A percentile compares a stretch with the other conserved stretches of the same genome.
Evolutionary conservation across 2,329 filamentous ascomycete genomes (phyloP).

Genomic region (Calonectria honghensis): DNA sequence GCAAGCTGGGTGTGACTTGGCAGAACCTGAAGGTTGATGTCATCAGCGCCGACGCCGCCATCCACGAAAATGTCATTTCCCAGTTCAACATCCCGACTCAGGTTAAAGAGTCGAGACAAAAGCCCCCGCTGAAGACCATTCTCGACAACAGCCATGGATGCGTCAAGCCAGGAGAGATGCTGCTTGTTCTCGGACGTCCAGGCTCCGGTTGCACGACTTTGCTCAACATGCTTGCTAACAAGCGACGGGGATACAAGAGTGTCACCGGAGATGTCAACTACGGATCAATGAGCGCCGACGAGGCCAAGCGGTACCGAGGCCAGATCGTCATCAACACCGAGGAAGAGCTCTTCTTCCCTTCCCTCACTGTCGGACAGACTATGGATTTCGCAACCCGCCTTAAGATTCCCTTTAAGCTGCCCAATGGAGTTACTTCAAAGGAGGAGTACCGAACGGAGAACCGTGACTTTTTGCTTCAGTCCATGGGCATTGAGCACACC

Average conservation of each 20-base stretch:
- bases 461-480: conserved; percentile 73
- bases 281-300: conserved; percentile 70
- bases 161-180: conserved; percentile 83
- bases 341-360: conserved; percentile 79
- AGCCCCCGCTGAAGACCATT: conserved; percentile 78
- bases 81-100: conserved; percentile 74
- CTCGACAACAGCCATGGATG: conserved; percentile 80
- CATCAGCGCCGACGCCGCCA: conserved; percentile 75
- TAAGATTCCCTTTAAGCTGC: conserved; percentile 72
- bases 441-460: conserved; percentile 68
- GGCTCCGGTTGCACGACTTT: conserved; percentile 83
- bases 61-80: conserved; percentile 79
- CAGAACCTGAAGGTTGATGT: conserved; percentile 78
- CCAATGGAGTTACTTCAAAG: conserved; percentile 62
- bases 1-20: conserved; percentile 79
- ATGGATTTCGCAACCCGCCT: conserved; percentile 80
- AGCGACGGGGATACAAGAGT: conserved; percentile 74
- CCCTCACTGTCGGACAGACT: conserved; percentile 82
- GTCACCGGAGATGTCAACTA: conserved; percentile 77
- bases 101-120: conserved; percentile 71
- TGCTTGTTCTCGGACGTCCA: conserved; percentile 80
- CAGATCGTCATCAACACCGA: conserved; percentile 83
- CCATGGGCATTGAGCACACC: conserved; percentile 76
- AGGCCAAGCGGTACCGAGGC: conserved; percentile 69
- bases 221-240: conserved; percentile 81